Conservation (phyloP, 495 filamentous ascomycete genomes). For the Penicillium parvum region DNA sequence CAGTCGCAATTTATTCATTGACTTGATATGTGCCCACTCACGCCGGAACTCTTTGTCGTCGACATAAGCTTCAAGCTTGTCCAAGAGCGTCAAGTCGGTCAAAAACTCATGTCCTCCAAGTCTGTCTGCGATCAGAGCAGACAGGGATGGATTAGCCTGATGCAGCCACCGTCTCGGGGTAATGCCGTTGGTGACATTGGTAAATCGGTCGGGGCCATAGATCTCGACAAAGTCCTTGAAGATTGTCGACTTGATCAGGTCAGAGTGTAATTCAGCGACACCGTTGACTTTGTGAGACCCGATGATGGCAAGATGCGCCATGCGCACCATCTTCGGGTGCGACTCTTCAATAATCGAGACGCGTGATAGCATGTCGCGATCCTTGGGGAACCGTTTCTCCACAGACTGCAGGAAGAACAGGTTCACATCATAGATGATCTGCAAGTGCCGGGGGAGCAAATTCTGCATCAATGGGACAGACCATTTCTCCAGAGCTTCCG, state of each 20-base stretch:
- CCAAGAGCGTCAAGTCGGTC: conserved; percentile 79
- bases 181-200: conserved; percentile 96
- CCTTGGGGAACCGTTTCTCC: conserved; percentile 83
- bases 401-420: conserved; percentile 85
- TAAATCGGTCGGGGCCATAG: conserved; percentile 95
- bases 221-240: conserved; percentile 97
- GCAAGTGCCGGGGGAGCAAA: conserved; percentile 87
- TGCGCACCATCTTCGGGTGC: conserved; percentile 95
- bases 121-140: conserved; percentile 88
- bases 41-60: conserved; percentile 86
- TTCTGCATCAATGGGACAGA: conserved; percentile 89
- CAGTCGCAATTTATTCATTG: conserved; percentile 72
- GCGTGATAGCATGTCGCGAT: conserved; percentile 74
- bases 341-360: conserved; percentile 98
- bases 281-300: conserved; percentile 99
- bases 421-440: conserved; percentile 99
- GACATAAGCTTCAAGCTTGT: conserved; percentile 72
- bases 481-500: conserved; percentile 98
- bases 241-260: conserved; percentile 95
- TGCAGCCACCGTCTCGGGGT: conserved; percentile 95
- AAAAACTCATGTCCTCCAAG: conserved; percentile 76
- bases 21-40: conserved; percentile 89
- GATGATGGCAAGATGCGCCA: conserved; percentile 92
- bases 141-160: conserved; percentile 91
- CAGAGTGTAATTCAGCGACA: conserved; percentile 94